Evolutionary conservation across 345 rosid genomes (phyloP).

Genomic region (Gossypium thurberi): DNA sequence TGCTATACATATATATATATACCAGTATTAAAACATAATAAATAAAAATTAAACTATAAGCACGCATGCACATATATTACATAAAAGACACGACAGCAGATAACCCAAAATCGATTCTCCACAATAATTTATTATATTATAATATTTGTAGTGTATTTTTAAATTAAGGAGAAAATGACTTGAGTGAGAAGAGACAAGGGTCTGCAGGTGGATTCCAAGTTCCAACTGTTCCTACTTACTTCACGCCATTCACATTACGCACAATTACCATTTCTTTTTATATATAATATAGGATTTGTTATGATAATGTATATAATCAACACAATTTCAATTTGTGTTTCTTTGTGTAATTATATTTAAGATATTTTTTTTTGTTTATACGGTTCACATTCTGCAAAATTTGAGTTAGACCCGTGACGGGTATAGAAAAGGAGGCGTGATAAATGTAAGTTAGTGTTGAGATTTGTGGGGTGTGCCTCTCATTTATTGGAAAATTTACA

Average conservation of each 20-base stretch:
- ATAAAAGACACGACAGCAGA: neutral
- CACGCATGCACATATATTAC: neutral
- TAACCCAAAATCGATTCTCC: neutral
- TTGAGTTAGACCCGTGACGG: rapidly evolving
- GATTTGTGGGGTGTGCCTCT: no score
- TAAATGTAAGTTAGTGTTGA: no score
- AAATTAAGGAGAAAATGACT: constrained; percentile 1
- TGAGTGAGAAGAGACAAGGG: neutral
- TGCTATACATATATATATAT: no score
- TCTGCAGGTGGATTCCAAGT: neutral
- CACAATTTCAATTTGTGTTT: no score
- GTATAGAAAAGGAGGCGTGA: rapidly evolving
- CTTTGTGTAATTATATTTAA: no score
- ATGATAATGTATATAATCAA: neutral
- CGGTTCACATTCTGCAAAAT: rapidly evolving
- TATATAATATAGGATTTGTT: neutral
- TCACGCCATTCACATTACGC: neutral
- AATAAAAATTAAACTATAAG: neutral
- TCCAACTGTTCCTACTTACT: neutral
- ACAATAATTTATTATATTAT: neutral
- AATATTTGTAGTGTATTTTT: neutral
- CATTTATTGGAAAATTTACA: rapidly evolving
- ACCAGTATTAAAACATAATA: neutral
- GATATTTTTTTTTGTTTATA: no score
- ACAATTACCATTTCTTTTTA: neutral